Conservation (phyloP, 1,284 basidiomycete genomes). For the Chalciporus sp. region DNA sequence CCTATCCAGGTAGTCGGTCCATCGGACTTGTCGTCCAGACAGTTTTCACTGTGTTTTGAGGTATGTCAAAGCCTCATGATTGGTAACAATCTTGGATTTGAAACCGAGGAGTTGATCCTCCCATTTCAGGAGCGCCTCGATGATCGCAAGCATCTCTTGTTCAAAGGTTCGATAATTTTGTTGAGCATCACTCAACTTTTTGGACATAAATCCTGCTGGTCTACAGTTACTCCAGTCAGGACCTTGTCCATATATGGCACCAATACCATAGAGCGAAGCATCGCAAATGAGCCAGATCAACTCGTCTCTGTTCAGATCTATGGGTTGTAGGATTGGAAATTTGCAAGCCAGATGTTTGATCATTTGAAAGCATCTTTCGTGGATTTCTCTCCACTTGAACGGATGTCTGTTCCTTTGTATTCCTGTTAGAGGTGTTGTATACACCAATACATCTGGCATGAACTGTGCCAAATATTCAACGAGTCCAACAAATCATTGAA, state of each 20-base stretch:
- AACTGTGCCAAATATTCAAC: conserved; percentile 43
- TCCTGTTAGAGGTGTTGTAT: conserved; percentile 11
- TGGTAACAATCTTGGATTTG: background rate
- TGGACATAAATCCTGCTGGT: conserved; percentile 40
- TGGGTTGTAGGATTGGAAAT: background rate
- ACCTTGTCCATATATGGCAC: conserved; percentile 43
- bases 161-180: conserved; percentile 33
- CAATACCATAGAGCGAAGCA: conserved; percentile 39
- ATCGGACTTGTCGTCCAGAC: background rate
- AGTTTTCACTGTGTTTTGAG: background rate
- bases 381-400: conserved; percentile 19
- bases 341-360: background rate
- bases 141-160: conserved; percentile 13
- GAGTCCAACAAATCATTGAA: conserved; percentile 43
- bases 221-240: conserved; percentile 38
- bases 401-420: conserved; percentile 33
- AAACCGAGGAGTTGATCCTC: background rate
- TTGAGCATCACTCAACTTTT: conserved; percentile 1
- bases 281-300: conserved; percentile 48
- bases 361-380: background rate
- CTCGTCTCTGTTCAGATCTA: conserved; percentile 14
- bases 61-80: background rate
- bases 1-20: background rate
- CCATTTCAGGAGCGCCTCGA: background rate
- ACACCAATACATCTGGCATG: conserved; percentile 36